These are phyloP conservation scores for Paramecium caudatum DNA, from an alignment of 73 alveolate species.

Conservation along the genomic window DNA sequence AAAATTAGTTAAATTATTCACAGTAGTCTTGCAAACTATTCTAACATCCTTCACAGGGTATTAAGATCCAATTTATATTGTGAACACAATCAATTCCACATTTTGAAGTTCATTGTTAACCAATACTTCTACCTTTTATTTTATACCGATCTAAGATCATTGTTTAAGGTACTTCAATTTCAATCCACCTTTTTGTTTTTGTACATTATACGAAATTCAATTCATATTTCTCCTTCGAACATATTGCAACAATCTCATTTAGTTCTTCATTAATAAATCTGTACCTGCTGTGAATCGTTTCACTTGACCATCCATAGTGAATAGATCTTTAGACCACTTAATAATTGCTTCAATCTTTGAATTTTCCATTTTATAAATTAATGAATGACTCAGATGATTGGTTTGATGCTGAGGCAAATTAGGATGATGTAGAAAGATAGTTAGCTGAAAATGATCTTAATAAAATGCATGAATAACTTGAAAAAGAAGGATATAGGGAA, in stretches of 20 bases:
- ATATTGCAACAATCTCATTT: constrained; percentile 10
- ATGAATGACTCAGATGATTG: neutral
- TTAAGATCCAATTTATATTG: constrained; percentile 22
- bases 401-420: neutral
- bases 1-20: neutral
- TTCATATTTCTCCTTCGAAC: constrained; percentile 54
- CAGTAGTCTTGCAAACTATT: constrained; percentile 61
- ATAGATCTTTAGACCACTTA: constrained; percentile 41
- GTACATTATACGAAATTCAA: constrained; percentile 27
- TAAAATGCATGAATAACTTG: neutral
- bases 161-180: constrained; percentile 31
- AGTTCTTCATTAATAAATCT: constrained; percentile 5
- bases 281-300: constrained; percentile 50
- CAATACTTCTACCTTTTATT: constrained; percentile 31
- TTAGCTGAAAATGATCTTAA: neutral
- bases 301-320: constrained; percentile 46
- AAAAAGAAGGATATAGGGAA: constrained; percentile 15
- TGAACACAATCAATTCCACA: constrained; percentile 5
- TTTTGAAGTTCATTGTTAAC: constrained; percentile 26
- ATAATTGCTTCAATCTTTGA: constrained; percentile 2
- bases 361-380: constrained; percentile 6
- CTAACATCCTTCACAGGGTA: constrained; percentile 65
- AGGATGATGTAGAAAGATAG: neutral
- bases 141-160: neutral
- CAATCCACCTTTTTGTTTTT: constrained; percentile 58